A percentile compares a stretch with the other conserved stretches of the same genome.
Conservation (phyloP, 108 stramenopile genomes). For the Mayamaea pseudoterrestris region DNA sequence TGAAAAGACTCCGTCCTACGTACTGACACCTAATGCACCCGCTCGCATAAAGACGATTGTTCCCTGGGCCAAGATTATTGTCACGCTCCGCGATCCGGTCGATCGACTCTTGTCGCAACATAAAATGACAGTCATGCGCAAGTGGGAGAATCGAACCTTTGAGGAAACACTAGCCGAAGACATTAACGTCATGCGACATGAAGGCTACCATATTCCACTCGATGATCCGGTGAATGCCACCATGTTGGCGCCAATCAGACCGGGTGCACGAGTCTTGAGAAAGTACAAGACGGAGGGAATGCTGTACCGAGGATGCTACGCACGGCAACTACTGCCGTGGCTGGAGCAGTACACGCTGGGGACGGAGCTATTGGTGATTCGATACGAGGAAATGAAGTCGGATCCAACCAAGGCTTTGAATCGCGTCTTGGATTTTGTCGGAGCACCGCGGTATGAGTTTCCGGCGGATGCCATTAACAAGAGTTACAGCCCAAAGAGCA, state of each 20-base stretch:
- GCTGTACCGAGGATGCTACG: constrained; percentile 80
- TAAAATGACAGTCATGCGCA: constrained; percentile 31
- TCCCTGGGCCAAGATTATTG: constrained; percentile 19
- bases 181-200: too few species aligned
- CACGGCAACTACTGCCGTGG: constrained; percentile 63
- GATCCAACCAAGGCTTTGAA: constrained; percentile 11
- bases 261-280: constrained; percentile 21
- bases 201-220: constrained; percentile 49
- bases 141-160: constrained; percentile 43
- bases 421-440: constrained; percentile 14
- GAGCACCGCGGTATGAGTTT: constrained; percentile 3
- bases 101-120: constrained; percentile 15
- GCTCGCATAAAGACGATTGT: too few species aligned
- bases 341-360: constrained; percentile 9
- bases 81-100: constrained; percentile 14
- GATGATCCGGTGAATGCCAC: constrained; percentile 41
- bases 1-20: too few species aligned
- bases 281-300: constrained; percentile 41
- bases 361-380: constrained; percentile 33
- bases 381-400: constrained; percentile 52
- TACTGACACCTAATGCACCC: too few species aligned
- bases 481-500: not conserved
- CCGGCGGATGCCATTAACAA: not conserved
- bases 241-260: constrained; percentile 32
- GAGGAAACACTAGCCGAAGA: too few species aligned